Conservation (phyloP, 306 rosid species). For the Inga leiocalycina region DNA sequence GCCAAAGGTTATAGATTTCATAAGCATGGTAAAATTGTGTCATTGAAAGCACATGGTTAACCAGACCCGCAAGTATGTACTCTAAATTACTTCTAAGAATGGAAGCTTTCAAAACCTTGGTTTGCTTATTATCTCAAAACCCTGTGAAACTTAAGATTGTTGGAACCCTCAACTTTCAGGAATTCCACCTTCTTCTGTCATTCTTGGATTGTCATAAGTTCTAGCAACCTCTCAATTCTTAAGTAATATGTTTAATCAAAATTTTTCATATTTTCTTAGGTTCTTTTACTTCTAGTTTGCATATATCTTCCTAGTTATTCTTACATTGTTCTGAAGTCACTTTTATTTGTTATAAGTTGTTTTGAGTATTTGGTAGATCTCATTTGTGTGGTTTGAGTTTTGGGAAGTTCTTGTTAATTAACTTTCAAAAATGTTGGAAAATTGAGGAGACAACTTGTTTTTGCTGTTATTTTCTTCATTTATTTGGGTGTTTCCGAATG, state of each 20-base stretch:
- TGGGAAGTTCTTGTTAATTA: neutral
- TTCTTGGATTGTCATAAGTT: neutral
- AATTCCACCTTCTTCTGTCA: neutral
- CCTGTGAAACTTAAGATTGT: neutral
- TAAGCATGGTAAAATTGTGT: neutral
- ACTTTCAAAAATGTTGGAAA: neutral
- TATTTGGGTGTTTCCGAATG: neutral
- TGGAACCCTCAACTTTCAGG: neutral
- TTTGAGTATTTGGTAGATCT: neutral
- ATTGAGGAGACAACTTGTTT: neutral
- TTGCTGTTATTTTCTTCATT: neutral
- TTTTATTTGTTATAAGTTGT: neutral
- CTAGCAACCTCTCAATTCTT: slow-evolving; percentile 2
- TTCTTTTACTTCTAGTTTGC: neutral
- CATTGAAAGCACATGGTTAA: neutral
- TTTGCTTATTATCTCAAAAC: neutral
- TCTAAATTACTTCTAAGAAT: neutral
- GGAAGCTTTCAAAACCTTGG: neutral
- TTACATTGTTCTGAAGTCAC: neutral
- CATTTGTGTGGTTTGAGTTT: neutral
- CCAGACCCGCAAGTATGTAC: neutral
- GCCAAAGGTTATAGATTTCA: neutral
- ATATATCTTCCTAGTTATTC: neutral
- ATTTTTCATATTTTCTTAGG: neutral
- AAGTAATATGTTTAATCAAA: neutral